These are phyloP conservation scores for Erodium moschatum DNA, from an alignment of 441 rosid species.

Conservation along the genomic window DNA sequence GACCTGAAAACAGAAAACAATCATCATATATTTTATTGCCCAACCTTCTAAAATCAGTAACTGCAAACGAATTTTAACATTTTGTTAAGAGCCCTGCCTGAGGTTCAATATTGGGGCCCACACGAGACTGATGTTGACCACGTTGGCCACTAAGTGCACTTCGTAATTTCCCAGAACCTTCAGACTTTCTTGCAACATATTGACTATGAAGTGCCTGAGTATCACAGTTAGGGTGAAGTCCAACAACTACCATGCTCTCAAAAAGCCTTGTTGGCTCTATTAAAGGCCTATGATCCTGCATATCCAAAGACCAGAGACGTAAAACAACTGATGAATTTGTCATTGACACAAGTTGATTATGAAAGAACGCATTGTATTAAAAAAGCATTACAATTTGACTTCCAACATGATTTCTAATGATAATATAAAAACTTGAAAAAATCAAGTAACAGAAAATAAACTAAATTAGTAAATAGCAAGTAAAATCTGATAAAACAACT, in stretches of 20 bases:
- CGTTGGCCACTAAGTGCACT: constrained; percentile 45
- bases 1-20: constrained; percentile 40
- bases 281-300: constrained; percentile 70
- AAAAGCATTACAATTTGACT: no score
- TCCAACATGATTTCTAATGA: no score
- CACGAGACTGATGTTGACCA: constrained; percentile 39
- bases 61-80: constrained; percentile 7
- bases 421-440: no score
- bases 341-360: not conserved
- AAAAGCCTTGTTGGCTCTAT: constrained; percentile 82
- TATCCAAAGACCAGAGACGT: constrained; percentile 23
- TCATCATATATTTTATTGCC: constrained; percentile 14
- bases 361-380: no score
- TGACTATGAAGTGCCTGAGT: constrained; percentile 70
- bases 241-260: constrained; percentile 88
- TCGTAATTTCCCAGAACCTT: constrained; percentile 58
- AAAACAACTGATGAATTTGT: constrained; percentile 10
- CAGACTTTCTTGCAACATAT: constrained; percentile 44
- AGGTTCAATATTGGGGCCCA: constrained; percentile 76
- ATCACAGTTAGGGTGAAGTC: constrained; percentile 90
- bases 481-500: no score
- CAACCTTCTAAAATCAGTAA: not conserved
- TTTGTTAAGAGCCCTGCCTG: constrained; percentile 40
- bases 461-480: no score
- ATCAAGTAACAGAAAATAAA: no score